Conservation (phyloP, 202 grass and related monocot genomes). For the Panicum virgatum region DNA sequence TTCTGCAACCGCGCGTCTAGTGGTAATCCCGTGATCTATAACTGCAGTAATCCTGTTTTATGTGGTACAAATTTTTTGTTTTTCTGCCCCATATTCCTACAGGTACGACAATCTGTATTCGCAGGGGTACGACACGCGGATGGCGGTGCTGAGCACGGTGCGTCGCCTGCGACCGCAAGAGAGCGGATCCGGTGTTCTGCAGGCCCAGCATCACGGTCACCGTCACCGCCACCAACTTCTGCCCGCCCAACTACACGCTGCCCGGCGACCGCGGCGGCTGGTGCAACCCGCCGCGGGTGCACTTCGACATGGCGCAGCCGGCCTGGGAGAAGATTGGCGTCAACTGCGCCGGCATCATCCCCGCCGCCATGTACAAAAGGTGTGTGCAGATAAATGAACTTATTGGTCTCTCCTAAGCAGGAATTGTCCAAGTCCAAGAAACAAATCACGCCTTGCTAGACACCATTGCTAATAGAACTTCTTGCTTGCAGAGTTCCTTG, state of each 20-base stretch:
- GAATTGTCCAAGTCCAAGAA: no score
- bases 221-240: constrained; percentile 62
- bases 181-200: constrained; percentile 35
- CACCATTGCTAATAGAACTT: no score
- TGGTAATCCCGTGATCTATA: no score
- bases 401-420: no score
- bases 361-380: constrained; percentile 11
- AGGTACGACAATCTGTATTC: constrained; percentile 49
- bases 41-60: no score
- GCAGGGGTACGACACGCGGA: constrained; percentile 48
- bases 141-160: constrained; percentile 62
- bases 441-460: no score
- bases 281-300: constrained; percentile 48
- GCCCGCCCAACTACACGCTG: constrained; percentile 49
- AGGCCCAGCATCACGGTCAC: constrained; percentile 43
- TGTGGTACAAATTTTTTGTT: no score
- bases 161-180: constrained; percentile 54
- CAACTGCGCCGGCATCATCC: constrained; percentile 16
- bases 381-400: neutral
- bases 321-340: constrained; percentile 55
- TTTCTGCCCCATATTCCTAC: no score
- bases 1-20: no score
- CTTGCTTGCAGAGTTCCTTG: constrained; percentile 69
- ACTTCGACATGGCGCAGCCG: constrained; percentile 68
- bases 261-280: constrained; percentile 43